Evolutionary conservation across 106 monocot genomes (phyloP), one percentile per base, ranked within the genome.

Genomic region (Cymbidium sinense): DNA sequence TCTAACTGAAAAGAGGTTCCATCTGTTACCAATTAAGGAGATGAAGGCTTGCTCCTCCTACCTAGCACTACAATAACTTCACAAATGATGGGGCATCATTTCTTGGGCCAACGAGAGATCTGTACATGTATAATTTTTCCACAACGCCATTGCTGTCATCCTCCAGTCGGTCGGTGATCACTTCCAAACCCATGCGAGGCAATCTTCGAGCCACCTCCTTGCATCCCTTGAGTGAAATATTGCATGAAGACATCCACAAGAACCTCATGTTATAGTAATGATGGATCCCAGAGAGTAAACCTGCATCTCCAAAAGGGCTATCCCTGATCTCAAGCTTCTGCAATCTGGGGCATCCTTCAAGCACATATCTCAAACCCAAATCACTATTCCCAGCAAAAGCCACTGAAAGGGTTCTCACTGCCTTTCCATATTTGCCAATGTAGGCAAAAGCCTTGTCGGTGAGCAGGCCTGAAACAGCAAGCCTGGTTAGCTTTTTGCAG

Each of bases 221-320:
- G 78, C 95, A 95, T 21, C 86, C 93, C 25, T 85, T 85, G 33
- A 90, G 55, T 7, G 92, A 76, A 37, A 93, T 52, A 51, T 83
- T 88, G 82, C 95, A 95, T 0, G 88, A 81, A n/a, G 88, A 88
- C 95, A 95, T 95, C 95, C 95, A 95, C 34, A 95, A 70, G 77
- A 93, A 95, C 75, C 95, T 88, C 95, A 95, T 95, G 82, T 88
- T 90, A 72, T 90, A 93, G 80, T 90, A 95, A 77, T 87, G 88
- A 70, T 88, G 82, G 8, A 93, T 34, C 29, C 95, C 95, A 3
- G 93, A 90, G 27, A 90, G 82, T 74, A 95, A 52, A n/a, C 80
- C 90, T 0, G 78, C 3, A 50, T 95, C 93, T 1, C 95, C 87
- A 62, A 88, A 95, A 7, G 95, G 95, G 77, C 90, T 79, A 78